Percentiles rank a stretch among this genome's conserved stretches.
Conservation (phyloP, 2,329 filamentous ascomycete genomes). For the Samsoniella hepiali region DNA sequence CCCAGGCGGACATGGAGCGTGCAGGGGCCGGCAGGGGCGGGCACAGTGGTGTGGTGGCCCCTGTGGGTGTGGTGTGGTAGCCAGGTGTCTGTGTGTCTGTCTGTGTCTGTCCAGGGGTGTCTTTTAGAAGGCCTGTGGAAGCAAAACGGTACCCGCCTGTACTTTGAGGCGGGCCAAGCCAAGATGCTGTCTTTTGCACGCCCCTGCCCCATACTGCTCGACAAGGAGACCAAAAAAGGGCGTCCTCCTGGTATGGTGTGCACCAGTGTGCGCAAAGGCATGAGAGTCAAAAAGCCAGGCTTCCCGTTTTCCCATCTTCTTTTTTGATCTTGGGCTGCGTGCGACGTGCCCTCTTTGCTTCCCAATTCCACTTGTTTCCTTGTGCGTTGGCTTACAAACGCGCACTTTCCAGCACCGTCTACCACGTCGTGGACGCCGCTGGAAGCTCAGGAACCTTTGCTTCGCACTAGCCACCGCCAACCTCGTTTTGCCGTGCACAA, state of each 20-base stretch:
- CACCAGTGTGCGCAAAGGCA: too few species aligned
- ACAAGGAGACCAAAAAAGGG: neutral
- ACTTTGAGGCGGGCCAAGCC: neutral
- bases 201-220: neutral
- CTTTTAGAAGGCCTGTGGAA: neutral
- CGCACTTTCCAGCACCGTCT: neutral
- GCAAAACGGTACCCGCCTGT: conserved; percentile 1
- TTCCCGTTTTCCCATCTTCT: neutral
- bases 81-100: too few species aligned
- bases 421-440: neutral
- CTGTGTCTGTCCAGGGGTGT: neutral
- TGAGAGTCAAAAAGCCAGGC: too few species aligned
- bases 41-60: neutral
- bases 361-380: too few species aligned
- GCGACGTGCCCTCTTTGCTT: too few species aligned
- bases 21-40: neutral
- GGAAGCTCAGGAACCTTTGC: conserved; percentile 1
- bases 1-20: conserved; percentile 1
- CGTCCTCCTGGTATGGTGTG: neutral
- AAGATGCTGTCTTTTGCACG: neutral
- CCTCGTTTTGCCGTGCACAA: conserved; percentile 4
- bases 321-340: neutral
- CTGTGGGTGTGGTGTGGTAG: neutral
- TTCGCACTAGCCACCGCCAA: neutral
- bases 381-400: neutral